Evolutionary conservation across 345 rosid genomes (phyloP).

Genomic region (Pistacia atlantica): DNA sequence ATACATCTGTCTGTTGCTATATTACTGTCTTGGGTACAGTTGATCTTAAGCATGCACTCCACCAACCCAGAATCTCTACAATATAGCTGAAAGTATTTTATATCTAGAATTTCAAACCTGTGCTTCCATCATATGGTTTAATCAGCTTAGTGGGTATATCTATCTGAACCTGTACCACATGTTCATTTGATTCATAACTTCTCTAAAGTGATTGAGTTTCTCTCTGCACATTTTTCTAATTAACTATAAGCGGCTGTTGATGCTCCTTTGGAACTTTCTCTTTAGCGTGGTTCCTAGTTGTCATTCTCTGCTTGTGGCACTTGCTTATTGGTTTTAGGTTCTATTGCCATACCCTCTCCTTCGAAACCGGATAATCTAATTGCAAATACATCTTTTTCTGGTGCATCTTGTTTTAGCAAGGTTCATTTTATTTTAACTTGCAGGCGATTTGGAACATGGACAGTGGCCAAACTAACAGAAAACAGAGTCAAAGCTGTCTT

Average conservation of each 20-base stretch:
- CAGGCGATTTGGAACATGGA: constrained; percentile 69
- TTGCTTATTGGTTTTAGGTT: constrained; percentile 18
- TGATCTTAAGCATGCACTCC: background rate
- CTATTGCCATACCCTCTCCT: background rate
- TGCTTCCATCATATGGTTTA: background rate
- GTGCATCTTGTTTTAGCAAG: background rate
- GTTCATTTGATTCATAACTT: background rate
- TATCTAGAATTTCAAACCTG: background rate
- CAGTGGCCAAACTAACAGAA: constrained; percentile 46
- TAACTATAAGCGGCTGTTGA: background rate
- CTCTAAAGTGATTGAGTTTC: constrained; percentile 1
- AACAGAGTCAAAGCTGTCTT: constrained; percentile 27
- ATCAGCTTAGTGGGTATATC: background rate
- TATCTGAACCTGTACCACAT: background rate
- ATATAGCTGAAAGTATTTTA: background rate
- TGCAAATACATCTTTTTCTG: background rate
- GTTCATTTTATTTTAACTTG: constrained; percentile 9
- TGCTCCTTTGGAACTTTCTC: background rate
- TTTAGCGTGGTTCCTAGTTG: constrained; percentile 5
- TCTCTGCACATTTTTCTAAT: background rate
- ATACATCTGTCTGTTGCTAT: background rate
- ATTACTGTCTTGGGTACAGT: background rate
- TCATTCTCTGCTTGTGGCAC: background rate
- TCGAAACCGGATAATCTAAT: background rate
- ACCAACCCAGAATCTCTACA: no score